phyloP scores from a whole-genome alignment of 306 rosid species.

The Prosopis cineraria region DNA sequence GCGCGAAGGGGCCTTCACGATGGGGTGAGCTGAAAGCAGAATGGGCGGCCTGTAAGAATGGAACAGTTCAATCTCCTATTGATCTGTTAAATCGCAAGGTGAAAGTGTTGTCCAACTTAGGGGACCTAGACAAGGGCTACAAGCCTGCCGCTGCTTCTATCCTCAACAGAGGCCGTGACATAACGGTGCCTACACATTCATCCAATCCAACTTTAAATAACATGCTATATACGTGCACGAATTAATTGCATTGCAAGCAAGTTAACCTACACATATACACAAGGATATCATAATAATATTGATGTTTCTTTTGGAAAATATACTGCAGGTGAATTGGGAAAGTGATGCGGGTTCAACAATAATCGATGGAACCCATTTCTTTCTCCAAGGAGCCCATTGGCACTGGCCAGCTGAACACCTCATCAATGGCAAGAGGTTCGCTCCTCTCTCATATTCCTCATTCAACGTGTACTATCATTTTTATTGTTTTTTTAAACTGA shows the following conservation, averaged over 20 bases:
- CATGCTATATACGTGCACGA: too few species aligned
- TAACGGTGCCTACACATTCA: too few species aligned
- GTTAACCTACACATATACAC: too few species aligned
- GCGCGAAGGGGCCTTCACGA: conserved; percentile 53
- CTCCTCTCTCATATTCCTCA: neutral
- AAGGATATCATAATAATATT: neutral
- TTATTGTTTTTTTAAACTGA: neutral
- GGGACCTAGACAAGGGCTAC: conserved; percentile 38
- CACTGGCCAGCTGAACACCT: conserved; percentile 81
- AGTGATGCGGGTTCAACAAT: conserved; percentile 55
- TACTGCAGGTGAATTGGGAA: conserved; percentile 47
- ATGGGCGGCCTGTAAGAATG: conserved; percentile 59
- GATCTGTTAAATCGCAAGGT: conserved; percentile 45
- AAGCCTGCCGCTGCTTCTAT: conserved; percentile 47
- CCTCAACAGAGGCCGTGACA: conserved; percentile 59
- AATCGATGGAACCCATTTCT: conserved; percentile 52
- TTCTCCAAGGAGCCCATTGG: conserved; percentile 66
- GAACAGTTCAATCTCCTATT: conserved; percentile 65
- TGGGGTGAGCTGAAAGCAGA: conserved; percentile 59
- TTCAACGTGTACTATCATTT: too few species aligned
- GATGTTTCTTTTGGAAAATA: neutral
- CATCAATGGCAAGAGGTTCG: conserved; percentile 59
- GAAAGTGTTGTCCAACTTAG: conserved; percentile 30
- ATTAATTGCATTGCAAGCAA: neutral
- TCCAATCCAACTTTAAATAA: too few species aligned